These are phyloP conservation scores for Buxus sempervirens DNA, from an alignment of 164 flowering plant genomes.

Conservation along the genomic window DNA sequence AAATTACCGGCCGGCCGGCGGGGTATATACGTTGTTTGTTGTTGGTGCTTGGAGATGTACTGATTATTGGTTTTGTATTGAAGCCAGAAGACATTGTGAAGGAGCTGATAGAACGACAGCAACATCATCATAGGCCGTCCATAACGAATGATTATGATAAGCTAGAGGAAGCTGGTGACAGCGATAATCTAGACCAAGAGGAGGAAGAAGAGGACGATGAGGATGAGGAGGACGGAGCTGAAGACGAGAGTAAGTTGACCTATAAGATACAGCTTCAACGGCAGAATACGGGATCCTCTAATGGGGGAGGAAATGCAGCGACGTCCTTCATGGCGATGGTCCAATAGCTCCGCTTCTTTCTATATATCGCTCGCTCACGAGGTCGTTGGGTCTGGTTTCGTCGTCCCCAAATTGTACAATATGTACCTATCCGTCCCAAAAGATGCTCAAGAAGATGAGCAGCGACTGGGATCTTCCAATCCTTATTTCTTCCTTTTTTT, in stretches of 20 bases:
- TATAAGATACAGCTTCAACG: slow-evolving; percentile 48
- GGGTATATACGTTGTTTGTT: too few species aligned
- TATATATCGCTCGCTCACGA: background rate
- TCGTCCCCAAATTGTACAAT: slow-evolving; percentile 33
- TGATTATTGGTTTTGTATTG: slow-evolving; percentile 49
- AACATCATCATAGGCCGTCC: slow-evolving; percentile 11
- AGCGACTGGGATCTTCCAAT: background rate
- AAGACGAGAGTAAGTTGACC: slow-evolving; percentile 34
- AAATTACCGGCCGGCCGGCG: too few species aligned
- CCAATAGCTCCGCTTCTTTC: slow-evolving; percentile 20
- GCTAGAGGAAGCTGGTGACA: slow-evolving; percentile 23
- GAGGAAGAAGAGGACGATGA: slow-evolving; percentile 36
- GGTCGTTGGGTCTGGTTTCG: background rate
- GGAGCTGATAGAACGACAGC: slow-evolving; percentile 39
- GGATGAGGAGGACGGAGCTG: slow-evolving; percentile 28
- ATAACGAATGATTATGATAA: slow-evolving; percentile 22
- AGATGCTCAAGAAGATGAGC: too few species aligned
- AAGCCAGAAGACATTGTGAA: slow-evolving; percentile 81
- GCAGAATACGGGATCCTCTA: slow-evolving; percentile 29
- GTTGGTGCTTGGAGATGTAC: slow-evolving; percentile 18
- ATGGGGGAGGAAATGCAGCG: slow-evolving; percentile 39
- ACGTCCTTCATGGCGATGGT: slow-evolving; percentile 50
- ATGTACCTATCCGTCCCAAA: slow-evolving; percentile 21
- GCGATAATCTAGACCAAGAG: slow-evolving; percentile 25
- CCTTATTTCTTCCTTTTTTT: background rate